phyloP scores from a whole-genome alignment of 768 basidiomycete genomes.

The Chiua virens region DNA sequence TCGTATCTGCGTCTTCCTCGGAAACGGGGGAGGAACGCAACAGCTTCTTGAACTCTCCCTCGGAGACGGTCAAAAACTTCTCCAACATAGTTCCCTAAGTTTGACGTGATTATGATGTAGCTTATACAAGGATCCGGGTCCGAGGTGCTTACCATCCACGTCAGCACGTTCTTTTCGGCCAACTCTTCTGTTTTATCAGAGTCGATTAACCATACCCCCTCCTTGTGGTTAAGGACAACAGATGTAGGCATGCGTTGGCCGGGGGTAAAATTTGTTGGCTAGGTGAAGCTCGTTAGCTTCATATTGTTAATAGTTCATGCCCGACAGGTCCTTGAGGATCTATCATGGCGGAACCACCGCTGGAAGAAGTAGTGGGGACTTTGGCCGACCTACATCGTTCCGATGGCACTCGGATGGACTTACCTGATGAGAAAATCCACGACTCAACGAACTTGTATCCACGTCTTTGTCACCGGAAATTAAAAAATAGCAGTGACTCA shows the following conservation, averaged over 20 bases:
- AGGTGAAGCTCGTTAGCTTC: conserved; percentile 3
- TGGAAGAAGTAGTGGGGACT: too few relatives aligned
- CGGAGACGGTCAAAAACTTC: conserved; percentile 74
- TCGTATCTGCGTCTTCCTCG: conserved; percentile 33
- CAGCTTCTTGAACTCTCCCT: conserved; percentile 59
- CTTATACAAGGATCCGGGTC: too few relatives aligned
- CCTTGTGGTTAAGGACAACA: conserved; percentile 60
- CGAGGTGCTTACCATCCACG: conserved; percentile 59
- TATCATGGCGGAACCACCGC: too few relatives aligned
- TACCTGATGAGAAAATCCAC: conserved; percentile 60
- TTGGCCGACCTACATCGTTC: neutral
- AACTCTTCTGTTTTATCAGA: conserved; percentile 43
- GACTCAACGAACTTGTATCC: conserved; percentile 60
- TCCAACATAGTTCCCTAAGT: conserved; percentile 89
- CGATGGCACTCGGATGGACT: conserved; percentile 15
- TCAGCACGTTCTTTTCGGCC: conserved; percentile 66
- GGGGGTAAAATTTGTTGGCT: conserved; percentile 68
- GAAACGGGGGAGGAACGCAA: conserved; percentile 38
- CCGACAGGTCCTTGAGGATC: too few relatives aligned
- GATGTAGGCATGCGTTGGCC: conserved; percentile 79
- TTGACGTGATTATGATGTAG: neutral
- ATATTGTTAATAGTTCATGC: neutral
- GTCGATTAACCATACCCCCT: conserved; percentile 71
- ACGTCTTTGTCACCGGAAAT: conserved; percentile 71
- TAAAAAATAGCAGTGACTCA: conserved; percentile 87